These are phyloP conservation scores for Capronia americana DNA, from an alignment of 2,329 filamentous ascomycete species.

Conservation along the genomic window DNA sequence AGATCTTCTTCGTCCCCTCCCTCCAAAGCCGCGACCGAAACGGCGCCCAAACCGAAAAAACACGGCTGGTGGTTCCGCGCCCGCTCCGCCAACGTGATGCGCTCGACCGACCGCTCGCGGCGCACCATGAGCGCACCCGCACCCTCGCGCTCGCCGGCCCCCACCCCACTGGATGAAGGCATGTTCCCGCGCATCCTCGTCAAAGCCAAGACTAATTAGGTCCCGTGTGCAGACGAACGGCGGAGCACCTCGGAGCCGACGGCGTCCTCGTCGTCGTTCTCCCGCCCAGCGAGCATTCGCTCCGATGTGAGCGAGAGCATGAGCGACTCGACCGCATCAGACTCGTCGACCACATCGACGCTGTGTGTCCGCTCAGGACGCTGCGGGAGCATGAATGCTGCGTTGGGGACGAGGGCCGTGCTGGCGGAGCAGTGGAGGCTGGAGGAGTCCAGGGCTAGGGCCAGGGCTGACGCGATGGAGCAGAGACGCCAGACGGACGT, in stretches of 20 bases:
- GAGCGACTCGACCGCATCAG: not conserved
- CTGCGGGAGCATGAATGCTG: not conserved
- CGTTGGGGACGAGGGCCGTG: not conserved
- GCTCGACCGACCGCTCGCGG: not conserved
- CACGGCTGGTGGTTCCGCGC: constrained; percentile 6
- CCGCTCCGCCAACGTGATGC: not conserved
- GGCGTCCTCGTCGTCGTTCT: not conserved
- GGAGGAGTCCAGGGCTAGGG: not conserved
- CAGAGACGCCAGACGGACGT: not conserved
- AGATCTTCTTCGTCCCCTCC: not conserved
- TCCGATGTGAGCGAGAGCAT: not conserved
- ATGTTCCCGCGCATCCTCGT: constrained; percentile 5
- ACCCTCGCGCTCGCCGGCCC: not conserved
- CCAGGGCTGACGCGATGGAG: not conserved
- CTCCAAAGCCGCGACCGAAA: not conserved
- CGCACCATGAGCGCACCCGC: not conserved
- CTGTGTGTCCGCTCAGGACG: not conserved
- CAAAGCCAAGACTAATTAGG: not conserved
- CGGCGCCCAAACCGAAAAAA: not conserved
- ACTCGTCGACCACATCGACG: not conserved
- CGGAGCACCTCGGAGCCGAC: too few species aligned
- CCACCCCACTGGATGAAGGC: constrained; percentile 1
- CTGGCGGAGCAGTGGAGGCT: too few species aligned
- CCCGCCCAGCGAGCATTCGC: not conserved
- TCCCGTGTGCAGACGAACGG: not conserved